Base-by-base conservation (phyloP, 2,329 filamentous ascomycete species). In the Berkeleyomyces rouxiae region DNA sequence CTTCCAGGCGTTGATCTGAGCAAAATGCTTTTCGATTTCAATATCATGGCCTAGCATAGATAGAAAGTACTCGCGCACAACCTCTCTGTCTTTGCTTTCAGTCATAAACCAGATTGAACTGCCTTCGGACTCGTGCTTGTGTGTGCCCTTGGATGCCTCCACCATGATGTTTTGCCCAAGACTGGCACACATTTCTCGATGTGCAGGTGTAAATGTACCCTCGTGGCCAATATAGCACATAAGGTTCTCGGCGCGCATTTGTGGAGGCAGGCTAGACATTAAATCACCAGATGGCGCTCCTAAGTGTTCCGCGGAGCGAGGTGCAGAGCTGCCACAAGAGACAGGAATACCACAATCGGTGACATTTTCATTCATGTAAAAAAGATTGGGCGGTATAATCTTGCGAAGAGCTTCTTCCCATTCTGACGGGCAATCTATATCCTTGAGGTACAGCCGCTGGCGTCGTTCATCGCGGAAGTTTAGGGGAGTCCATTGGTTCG, bases 51-150 rank as follows among this genome's bases (percentile, higher is more conserved):
- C 93, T 4, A 99, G 79, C 72, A 90, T 88, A 1, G 90, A 95
- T 58, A 95, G 76, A 77, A 95, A 99, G 72, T 96, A 97, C 70
- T 97, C 92, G 0, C 90, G 86, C 2, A 97, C 90, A 3, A 92
- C 79, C 65, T 91, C 86, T 1, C 93, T 85, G 69, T 99, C 93
- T 69, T 93, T 95, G 43, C 85, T 90, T 71, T 96, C 90, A 0
- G 93, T 97, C 93, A 99, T 97, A 71, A 97, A 96, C 93, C 93
- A 99, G 44, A 99, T 82, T 0, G 93, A 96, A 62, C 88, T 95
- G 1, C 93, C 93, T 1, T 87, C 82, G 66, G 84, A 88, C 70
- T 93, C 88, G 3, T 87, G 88, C 59, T 87, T 78, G 62, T 85
- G 82, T 16, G 81, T 76, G 2, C 82, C 76, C 39, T 39, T 49